Conservation (phyloP, 2,329 filamentous ascomycete species). For the Colletotrichum cuscutae region DNA sequence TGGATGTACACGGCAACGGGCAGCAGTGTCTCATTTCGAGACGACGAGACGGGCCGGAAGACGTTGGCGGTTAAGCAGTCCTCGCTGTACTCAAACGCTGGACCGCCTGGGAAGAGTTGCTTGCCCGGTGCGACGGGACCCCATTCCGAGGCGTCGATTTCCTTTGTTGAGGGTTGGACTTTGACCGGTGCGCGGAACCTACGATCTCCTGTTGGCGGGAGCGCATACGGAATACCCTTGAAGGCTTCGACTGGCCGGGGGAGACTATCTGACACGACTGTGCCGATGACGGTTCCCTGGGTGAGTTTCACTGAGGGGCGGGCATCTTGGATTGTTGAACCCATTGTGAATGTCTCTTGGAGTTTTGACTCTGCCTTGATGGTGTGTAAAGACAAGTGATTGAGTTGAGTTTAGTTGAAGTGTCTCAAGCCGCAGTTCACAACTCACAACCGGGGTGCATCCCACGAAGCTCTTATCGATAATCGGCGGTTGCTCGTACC, state of each 20-base stretch:
- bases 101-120: conserved; percentile 39
- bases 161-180: conserved; percentile 39
- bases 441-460: neutral
- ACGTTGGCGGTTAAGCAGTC: conserved; percentile 66
- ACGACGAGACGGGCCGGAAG: conserved; percentile 49
- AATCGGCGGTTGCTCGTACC: neutral
- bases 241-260: conserved; percentile 60
- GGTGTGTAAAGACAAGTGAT: neutral
- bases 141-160: conserved; percentile 47
- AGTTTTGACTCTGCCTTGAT: neutral
- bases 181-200: conserved; percentile 57
- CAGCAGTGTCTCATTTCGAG: conserved; percentile 22
- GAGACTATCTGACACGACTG: conserved; percentile 44
- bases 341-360: conserved; percentile 5
- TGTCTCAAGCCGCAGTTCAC: neutral
- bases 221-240: conserved; percentile 62
- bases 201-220: conserved; percentile 41
- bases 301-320: conserved; percentile 38
- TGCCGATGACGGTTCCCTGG: conserved; percentile 54
- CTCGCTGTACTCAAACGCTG: conserved; percentile 50
- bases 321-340: conserved; percentile 15
- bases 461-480: neutral
- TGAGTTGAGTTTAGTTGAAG: neutral
- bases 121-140: conserved; percentile 51
- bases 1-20: conserved; percentile 71